Base-by-base conservation (phyloP, 2,329 filamentous ascomycete species). In the Aureobasidium leucospermi region DNA sequence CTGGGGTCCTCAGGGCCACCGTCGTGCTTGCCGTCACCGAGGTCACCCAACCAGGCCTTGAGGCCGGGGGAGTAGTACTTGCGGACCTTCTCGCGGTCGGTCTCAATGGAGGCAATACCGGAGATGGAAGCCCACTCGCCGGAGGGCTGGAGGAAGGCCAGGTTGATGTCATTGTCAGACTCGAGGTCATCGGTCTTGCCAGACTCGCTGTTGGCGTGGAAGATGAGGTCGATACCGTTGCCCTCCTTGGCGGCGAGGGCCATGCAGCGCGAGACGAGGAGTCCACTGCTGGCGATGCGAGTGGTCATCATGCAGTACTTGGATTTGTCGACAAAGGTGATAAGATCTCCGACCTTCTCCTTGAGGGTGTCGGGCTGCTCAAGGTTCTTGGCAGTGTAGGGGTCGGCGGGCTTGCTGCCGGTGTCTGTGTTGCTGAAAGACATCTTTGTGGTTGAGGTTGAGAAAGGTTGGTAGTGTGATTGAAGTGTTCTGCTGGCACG, bases 221-320 rank as follows among this genome's bases (percentile, higher is more conserved):
- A 96, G 73, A 96, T 82, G 60, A 94, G 82, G 71, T 95, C 90
- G 60, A 91, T 80, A 68, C 88, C 88, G 64, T 86, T 86, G 63
- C 81, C 79, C 75, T 95, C 90, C 88, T 87, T 88, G 13, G 83
- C 89, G 15, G 89, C 89, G 13, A 96, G 73, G 5, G 89, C 89
- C 91, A 96, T 96, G 72, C 87, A 90, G 64, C 91, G 81, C n/a
- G 87, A 92, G 4, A 87, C 85, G 13, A 96, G 77, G 52, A 85
- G 79, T 11, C 86, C 86, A 0, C 79, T 82, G 38, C 80, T 78
- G 2, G 81, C 77, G 51, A 86, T 85, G 52, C 85, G 81, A 23
- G 91, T 95, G 8, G 90, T 94, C 84, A 96, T 85, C 87, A 96
- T 89, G 73, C 88, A 89, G 71, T 90, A 95, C 75, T 95, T 96